Evolutionary conservation across 106 monocot genomes (phyloP).

Genomic region (Acanthochlamys bracteata): DNA sequence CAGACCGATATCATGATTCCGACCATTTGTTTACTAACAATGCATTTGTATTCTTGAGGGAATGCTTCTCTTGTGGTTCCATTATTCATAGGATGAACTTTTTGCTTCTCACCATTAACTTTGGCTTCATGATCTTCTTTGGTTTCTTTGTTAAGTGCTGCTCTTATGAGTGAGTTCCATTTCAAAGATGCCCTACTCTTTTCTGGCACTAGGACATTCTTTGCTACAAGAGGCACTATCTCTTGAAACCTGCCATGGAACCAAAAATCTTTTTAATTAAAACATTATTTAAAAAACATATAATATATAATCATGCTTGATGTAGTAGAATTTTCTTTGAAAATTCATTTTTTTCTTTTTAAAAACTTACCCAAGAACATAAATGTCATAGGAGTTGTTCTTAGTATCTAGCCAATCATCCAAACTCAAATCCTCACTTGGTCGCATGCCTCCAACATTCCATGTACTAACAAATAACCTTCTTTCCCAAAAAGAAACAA

Average conservation of each 20-base stretch:
- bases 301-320: too few relatives aligned
- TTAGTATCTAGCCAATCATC: conserved; percentile 55
- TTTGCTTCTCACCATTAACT: conserved; percentile 16
- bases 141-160: conserved; percentile 35
- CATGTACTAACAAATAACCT: conserved; percentile 65
- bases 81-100: conserved; percentile 27
- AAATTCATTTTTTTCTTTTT: background rate
- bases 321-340: background rate
- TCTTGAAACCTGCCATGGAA: conserved; percentile 55
- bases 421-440: conserved; percentile 38
- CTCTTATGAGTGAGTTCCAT: conserved; percentile 58
- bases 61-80: background rate
- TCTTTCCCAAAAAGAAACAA: background rate
- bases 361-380: conserved; percentile 70
- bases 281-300: too few relatives aligned
- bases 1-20: conserved; percentile 52
- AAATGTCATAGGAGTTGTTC: conserved; percentile 49
- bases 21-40: conserved; percentile 72
- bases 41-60: conserved; percentile 31
- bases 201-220: conserved; percentile 44
- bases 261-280: background rate
- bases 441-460: conserved; percentile 59
- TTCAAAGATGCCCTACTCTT: conserved; percentile 30
- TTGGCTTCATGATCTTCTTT: conserved; percentile 5
- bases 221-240: conserved; percentile 52